Conservation (phyloP, 1,139 yeast species). For the Pichia sp. region DNA sequence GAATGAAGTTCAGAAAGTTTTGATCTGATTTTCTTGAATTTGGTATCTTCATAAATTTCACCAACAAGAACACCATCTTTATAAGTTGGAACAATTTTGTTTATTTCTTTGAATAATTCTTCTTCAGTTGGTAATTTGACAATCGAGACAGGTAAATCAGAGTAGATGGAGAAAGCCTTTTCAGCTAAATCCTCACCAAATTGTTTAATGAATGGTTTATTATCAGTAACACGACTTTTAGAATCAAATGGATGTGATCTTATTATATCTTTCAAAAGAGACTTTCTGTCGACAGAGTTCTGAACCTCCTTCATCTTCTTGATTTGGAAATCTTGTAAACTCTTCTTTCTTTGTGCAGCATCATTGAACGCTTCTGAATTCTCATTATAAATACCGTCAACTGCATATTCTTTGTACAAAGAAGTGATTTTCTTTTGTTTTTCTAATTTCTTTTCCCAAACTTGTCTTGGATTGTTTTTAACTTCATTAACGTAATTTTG, state of each 20-base stretch:
- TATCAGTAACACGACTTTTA: conserved; percentile 8
- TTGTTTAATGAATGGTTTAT: conserved; percentile 16
- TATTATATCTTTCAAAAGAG: conserved; percentile 36
- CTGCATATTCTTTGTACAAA: conserved; percentile 16
- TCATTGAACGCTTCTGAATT: conserved; percentile 13
- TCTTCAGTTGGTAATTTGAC: conserved; percentile 15
- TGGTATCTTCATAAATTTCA: conserved; percentile 30
- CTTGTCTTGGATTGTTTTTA: conserved; percentile 46
- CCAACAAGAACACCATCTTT: conserved; percentile 29
- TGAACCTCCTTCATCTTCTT: conserved; percentile 33
- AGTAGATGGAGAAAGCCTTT: conserved; percentile 22
- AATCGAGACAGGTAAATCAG: conserved; percentile 17
- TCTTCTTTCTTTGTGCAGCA: conserved; percentile 18
- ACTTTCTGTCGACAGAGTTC: conserved; percentile 34
- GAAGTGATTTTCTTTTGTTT: conserved; percentile 18
- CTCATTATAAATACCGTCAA: conserved; percentile 14
- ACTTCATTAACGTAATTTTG: conserved; percentile 60
- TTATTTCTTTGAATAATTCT: conserved; percentile 21
- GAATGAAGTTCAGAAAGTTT: conserved; percentile 47
- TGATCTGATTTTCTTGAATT: conserved; percentile 43
- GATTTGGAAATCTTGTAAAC: conserved; percentile 26
- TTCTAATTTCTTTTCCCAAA: conserved; percentile 46
- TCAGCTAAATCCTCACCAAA: conserved; percentile 21
- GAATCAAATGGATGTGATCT: conserved; percentile 15
- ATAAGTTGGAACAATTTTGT: conserved; percentile 25